phyloP scores from a whole-genome alignment of 2,329 filamentous ascomycete species.

The Cladophialophora carrionii region DNA sequence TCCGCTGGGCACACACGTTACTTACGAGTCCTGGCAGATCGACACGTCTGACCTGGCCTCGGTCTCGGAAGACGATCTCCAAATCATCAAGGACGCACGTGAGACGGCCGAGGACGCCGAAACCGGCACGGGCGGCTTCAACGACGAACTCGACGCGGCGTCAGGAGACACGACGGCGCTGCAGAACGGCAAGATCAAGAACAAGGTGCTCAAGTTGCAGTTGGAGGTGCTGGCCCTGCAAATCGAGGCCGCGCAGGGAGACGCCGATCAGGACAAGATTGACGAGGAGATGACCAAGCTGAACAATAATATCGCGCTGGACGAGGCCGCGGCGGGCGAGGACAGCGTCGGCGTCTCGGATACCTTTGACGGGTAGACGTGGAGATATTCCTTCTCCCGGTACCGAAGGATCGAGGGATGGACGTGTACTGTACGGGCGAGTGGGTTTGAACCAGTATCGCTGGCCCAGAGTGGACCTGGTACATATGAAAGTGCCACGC shows the following conservation, averaged over 20 bases:
- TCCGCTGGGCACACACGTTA: background rate
- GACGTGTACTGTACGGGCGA: too few species aligned
- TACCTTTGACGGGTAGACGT: constrained; percentile 22
- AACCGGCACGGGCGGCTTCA: constrained; percentile 51
- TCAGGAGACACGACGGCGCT: constrained; percentile 49
- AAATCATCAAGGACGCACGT: constrained; percentile 56
- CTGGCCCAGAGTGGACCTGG: too few species aligned
- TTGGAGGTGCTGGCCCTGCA: constrained; percentile 57
- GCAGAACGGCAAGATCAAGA: constrained; percentile 62
- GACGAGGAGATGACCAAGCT: constrained; percentile 57
- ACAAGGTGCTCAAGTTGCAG: constrained; percentile 63
- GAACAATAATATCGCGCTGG: constrained; percentile 55
- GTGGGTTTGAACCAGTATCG: too few species aligned
- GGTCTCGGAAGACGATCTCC: constrained; percentile 54
- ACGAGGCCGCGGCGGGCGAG: constrained; percentile 44
- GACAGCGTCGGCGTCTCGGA: constrained; percentile 35
- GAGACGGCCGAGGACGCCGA: constrained; percentile 60
- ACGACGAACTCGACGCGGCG: constrained; percentile 57
- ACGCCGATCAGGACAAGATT: constrained; percentile 51
- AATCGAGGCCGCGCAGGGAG: constrained; percentile 57
- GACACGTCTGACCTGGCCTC: constrained; percentile 47
- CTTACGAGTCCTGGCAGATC: constrained; percentile 16
- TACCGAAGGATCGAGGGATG: too few species aligned
- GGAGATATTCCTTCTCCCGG: too few species aligned
- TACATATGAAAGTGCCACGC: too few species aligned